Conservation (phyloP, 1,284 basidiomycete genomes). For the Trametes sp. region DNA sequence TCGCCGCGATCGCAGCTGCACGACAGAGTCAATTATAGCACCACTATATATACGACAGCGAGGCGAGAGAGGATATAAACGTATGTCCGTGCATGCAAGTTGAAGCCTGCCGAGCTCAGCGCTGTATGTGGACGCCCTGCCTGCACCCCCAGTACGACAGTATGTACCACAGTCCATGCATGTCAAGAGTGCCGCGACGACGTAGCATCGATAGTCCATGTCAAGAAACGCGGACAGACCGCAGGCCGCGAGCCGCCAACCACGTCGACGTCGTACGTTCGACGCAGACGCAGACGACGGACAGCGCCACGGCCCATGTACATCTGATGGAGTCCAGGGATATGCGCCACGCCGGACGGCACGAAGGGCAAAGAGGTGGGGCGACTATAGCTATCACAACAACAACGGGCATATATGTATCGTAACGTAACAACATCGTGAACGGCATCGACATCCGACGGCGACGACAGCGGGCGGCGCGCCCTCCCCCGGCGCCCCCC, state of each 20-base stretch:
- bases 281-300: background rate
- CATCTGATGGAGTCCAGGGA: background rate
- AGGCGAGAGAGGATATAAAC: background rate
- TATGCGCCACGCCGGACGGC: background rate
- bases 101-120: too few relatives aligned
- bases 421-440: slow-evolving; percentile 30
- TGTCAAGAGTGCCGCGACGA: background rate
- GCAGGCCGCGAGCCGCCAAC: too few relatives aligned
- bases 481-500: slow-evolving; percentile 3
- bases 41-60: background rate
- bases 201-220: background rate
- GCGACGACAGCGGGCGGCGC: slow-evolving; percentile 3
- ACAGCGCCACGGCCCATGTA: background rate
- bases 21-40: background rate
- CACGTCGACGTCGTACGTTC: background rate
- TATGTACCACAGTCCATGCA: slow-evolving; percentile 2
- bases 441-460: slow-evolving; percentile 10
- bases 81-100: background rate
- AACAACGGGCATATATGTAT: slow-evolving; percentile 21
- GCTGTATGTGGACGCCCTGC: too few relatives aligned
- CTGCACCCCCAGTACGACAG: background rate
- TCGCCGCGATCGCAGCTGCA: background rate
- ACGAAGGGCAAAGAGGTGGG: background rate
- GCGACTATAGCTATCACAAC: slow-evolving; percentile 22
- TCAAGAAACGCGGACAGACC: background rate